Conservation (phyloP, 257 asterid species). For the Echium plantagineum region DNA sequence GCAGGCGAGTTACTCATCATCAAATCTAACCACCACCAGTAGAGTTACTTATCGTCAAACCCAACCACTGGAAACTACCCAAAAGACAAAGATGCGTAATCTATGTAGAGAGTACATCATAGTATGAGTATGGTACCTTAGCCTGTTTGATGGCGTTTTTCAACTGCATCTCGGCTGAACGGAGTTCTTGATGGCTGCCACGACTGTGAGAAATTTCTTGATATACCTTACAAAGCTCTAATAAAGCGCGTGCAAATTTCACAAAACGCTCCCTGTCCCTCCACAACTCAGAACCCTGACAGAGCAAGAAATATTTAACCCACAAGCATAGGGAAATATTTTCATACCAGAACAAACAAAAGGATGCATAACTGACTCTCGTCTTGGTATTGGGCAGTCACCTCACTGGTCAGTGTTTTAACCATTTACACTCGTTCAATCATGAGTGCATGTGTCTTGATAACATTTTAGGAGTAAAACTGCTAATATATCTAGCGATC, state of each 20-base stretch:
- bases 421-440: too few relatives aligned
- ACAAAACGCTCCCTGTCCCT: slow-evolving; percentile 56
- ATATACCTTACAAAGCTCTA: slow-evolving; percentile 72
- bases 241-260: slow-evolving; percentile 70
- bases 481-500: too few relatives aligned
- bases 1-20: background rate
- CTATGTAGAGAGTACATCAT: background rate
- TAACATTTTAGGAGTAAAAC: too few relatives aligned
- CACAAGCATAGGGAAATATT: too few relatives aligned
- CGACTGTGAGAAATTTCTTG: slow-evolving; percentile 37
- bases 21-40: too few relatives aligned
- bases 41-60: too few relatives aligned
- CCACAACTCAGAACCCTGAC: slow-evolving; percentile 71
- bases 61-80: too few relatives aligned
- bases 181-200: slow-evolving; percentile 44
- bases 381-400: too few relatives aligned
- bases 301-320: background rate
- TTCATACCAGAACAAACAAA: too few relatives aligned
- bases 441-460: too few relatives aligned
- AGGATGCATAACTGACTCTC: too few relatives aligned
- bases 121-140: background rate
- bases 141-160: slow-evolving; percentile 67
- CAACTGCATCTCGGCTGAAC: slow-evolving; percentile 85
- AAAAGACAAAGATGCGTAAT: background rate
- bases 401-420: too few relatives aligned